Conservation (phyloP, 2,329 filamentous ascomycete genomes). For the Colletotrichum paranaense region DNA sequence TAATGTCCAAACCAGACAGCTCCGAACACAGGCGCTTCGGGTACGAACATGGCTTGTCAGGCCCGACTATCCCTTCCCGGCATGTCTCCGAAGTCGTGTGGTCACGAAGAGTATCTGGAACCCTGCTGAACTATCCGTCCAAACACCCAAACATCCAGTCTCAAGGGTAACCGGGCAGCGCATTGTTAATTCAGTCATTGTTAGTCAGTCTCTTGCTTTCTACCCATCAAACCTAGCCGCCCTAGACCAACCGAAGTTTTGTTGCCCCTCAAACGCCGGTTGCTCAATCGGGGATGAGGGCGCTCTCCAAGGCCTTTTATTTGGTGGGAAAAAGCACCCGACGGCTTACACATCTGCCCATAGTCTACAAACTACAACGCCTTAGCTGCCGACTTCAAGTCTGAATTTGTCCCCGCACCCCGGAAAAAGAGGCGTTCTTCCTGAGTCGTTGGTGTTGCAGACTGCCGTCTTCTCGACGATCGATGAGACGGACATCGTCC, state of each 20-base stretch:
- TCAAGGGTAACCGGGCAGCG: slow-evolving; percentile 5
- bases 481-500: slow-evolving; percentile 31
- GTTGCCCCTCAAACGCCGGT: slow-evolving; percentile 8
- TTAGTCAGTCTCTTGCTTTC: not conserved
- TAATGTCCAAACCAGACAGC: slow-evolving; percentile 12
- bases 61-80: not conserved
- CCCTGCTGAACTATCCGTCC: slow-evolving; percentile 23
- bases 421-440: slow-evolving; percentile 2
- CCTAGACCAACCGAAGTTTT: not conserved
- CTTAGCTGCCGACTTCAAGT: slow-evolving; percentile 8
- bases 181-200: not conserved
- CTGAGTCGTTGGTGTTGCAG: slow-evolving; percentile 30
- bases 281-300: slow-evolving; percentile 20
- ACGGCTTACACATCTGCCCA: not conserved
- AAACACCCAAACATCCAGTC: slow-evolving; percentile 13
- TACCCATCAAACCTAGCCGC: not conserved
- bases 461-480: not conserved
- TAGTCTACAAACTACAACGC: not conserved
- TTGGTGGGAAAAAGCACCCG: slow-evolving; percentile 16
- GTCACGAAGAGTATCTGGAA: slow-evolving; percentile 15
- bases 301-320: slow-evolving; percentile 16
- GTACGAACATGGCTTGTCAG: not conserved
- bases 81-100: slow-evolving; percentile 17
- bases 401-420: slow-evolving; percentile 2
- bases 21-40: slow-evolving; percentile 3